A percentile compares a stretch with the other conserved stretches of the same genome.
These are phyloP conservation scores for Erodium trifolium DNA, from an alignment of 441 rosid species.

Conservation along the genomic window DNA sequence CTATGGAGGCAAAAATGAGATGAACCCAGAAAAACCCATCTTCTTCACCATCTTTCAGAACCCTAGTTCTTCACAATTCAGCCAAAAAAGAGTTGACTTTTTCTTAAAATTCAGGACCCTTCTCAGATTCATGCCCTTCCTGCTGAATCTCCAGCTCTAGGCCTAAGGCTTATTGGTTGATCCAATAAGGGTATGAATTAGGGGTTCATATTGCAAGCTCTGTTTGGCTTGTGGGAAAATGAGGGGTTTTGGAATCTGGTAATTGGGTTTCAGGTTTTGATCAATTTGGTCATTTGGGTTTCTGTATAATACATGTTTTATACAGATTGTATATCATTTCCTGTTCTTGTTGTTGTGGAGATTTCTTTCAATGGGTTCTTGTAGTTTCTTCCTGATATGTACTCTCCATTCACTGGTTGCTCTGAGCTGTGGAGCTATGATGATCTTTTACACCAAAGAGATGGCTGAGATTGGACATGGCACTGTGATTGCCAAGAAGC, in stretches of 20 bases:
- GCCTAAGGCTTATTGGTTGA: background rate
- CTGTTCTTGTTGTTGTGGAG: background rate
- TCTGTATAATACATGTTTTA: no score
- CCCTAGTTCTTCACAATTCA: background rate
- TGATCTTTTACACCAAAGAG: constrained; percentile 68
- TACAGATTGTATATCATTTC: background rate
- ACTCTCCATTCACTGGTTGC: constrained; percentile 61
- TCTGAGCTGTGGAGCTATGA: constrained; percentile 52
- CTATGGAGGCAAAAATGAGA: background rate
- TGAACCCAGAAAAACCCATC: background rate
- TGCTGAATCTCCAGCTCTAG: background rate
- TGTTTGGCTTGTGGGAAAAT: constrained; percentile 4
- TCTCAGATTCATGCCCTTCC: constrained; percentile 6
- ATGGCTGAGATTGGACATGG: constrained; percentile 45
- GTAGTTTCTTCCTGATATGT: constrained; percentile 54
- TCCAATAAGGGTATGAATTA: background rate
- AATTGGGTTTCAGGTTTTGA: constrained; percentile 13
- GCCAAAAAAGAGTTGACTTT: background rate
- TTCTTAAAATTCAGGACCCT: background rate
- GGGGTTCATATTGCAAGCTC: background rate
- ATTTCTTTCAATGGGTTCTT: constrained; percentile 19
- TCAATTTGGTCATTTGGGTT: constrained; percentile 26
- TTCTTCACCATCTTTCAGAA: background rate
- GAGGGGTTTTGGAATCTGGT: background rate
- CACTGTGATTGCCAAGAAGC: constrained; percentile 52